Evolutionary conservation across 306 rosid species (phyloP), one percentile per base, ranked within the genome.

Genomic region (Sechiopsis laciniata): DNA sequence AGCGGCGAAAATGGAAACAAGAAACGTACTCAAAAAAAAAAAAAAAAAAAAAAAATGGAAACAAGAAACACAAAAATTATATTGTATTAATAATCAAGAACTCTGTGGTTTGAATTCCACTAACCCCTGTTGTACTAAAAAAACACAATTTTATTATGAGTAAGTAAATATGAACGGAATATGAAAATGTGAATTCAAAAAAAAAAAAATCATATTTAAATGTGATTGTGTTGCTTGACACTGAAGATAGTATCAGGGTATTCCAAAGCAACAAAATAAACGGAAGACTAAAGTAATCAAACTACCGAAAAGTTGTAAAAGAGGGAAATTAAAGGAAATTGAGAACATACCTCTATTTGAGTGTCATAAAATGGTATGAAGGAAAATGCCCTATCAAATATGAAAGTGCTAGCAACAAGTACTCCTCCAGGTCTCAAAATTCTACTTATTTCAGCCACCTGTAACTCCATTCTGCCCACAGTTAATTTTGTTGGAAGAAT

Each of bases 381-480:
- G 42, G 82, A 37, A 66, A 78, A 87, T 52, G 85, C 88, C 11
- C 97, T 94, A 7, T 93, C 98, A 12, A 82, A 73, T 82, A 90
- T 77, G 82, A 55, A 81, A 72, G 97, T 93, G 62, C 93, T 86
- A 19, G 97, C 94, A 62, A 93, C 92, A 79, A 93, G 87, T 70
- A 93, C 91, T 59, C 98, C 97, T 76, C 96, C 97, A 21, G 97
- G 97, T 80, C 96, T 84, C 71, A 90, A 79, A 60, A 90, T 85
- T 57, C 92, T 86, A 79, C 97, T 88, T 80, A 90, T 88, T 79
- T 93, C 98, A 65, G 97, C 96, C 48, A 93, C 94, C 97, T 93
- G 81, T 74, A 81, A 83, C 57, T 76, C 46, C 61, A 63, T 40
- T 59, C 56, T 5, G 54, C 29, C 53, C 32, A 59, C 2, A 22